Evolutionary conservation across 2,329 filamentous ascomycete genomes (phyloP), one percentile per base, ranked within the genome.

Genomic region (Cercospora citrullina): DNA sequence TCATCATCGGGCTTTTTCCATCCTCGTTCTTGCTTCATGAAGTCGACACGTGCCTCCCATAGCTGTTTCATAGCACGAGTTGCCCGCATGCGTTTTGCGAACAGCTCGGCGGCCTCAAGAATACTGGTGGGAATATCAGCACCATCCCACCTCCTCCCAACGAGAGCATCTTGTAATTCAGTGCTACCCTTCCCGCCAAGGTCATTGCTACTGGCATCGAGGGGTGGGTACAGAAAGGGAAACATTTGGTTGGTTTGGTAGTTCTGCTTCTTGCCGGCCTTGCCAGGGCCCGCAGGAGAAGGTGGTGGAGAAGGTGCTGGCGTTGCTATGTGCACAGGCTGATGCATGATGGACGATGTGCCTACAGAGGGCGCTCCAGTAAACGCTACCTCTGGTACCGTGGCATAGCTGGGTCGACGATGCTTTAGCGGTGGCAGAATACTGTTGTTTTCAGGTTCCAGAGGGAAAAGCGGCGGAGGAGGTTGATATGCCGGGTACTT

Each of bases 181-280:
- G 93, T 91, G 21, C 86, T 87, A 12, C 94, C 94, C 77, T 96
- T 97, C 0, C 94, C 94, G 61, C 95, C 94, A 42, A 94, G 89
- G 73, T 90, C 91, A 77, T 96, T 97, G 80, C 93, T 97, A 26
- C 89, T 90, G 69, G 90, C 90, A 79, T 97, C 94, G 18, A 97
- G 83, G 1, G 95, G 95, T 1, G 95, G 95, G 74, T 99, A 99
- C 82, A 99, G 89, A 77, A 99, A 98, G 0, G 95, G 95, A 72
- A 99, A 98, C 77, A 97, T 95, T 75, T 99, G 95, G 76, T 99
- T 99, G 0, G 95, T 99, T 79, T 99, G 95, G 75, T 99, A 99
- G 74, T 98, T 99, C 76, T 99, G 95, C 78, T 99, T 99, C 84
- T 99, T 99, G 0, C 91, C 94, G 63, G 91, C 92, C 79, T 98